Percentiles rank a stretch among this genome's conserved stretches.
phyloP scores from a whole-genome alignment of 2,329 filamentous ascomycete genomes.

The Fusarium illudens region DNA sequence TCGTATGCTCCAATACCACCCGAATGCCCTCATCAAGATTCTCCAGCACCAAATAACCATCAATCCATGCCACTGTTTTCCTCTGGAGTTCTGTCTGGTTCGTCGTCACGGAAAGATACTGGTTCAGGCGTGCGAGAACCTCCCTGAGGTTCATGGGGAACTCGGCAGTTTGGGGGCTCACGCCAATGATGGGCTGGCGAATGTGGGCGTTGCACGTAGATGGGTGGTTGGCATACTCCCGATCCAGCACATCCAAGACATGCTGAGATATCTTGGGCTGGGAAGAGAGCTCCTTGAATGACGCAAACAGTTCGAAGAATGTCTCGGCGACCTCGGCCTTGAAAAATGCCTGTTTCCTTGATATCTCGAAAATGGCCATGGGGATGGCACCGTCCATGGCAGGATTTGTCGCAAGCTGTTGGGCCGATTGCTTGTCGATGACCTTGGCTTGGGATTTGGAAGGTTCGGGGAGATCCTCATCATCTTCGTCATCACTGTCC shows the following conservation, averaged over 20 bases:
- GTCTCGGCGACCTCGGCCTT: constrained; percentile 70
- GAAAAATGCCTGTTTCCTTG: constrained; percentile 79
- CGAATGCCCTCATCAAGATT: constrained; percentile 65
- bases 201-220: constrained; percentile 76
- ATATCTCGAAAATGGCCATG: constrained; percentile 87
- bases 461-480: constrained; percentile 56
- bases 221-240: constrained; percentile 66
- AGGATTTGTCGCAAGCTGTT: constrained; percentile 75
- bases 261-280: constrained; percentile 75
- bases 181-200: constrained; percentile 72
- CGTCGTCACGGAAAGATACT: constrained; percentile 54
- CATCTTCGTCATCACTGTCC: constrained; percentile 56
- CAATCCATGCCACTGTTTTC: constrained; percentile 64
- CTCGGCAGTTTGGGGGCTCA: constrained; percentile 68
- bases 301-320: constrained; percentile 83
- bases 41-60: constrained; percentile 57
- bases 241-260: constrained; percentile 71
- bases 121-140: constrained; percentile 69
- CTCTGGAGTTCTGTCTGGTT: constrained; percentile 56
- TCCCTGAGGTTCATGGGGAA: constrained; percentile 78
- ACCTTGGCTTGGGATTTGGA: constrained; percentile 53
- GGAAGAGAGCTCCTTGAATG: constrained; percentile 73
- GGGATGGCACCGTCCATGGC: constrained; percentile 94
- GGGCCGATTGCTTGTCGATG: constrained; percentile 55
- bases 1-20: constrained; percentile 64